A percentile compares a stretch with the other conserved stretches of the same genome.
These are phyloP conservation scores for Ammopiptanthus mongolicus DNA, from an alignment of 306 rosid genomes.

Conservation along the genomic window DNA sequence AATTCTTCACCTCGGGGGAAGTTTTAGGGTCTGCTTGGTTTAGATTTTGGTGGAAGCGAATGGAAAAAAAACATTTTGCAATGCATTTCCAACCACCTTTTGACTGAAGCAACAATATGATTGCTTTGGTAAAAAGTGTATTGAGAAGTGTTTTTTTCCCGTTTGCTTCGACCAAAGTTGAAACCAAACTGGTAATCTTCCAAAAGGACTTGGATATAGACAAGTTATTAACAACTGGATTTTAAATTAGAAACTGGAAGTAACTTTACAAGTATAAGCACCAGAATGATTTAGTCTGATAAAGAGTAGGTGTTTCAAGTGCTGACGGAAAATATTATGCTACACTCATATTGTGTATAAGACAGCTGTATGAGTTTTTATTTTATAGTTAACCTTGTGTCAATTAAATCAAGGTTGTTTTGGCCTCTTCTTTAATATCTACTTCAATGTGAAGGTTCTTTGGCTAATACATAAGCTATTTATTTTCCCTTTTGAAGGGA, in stretches of 20 bases:
- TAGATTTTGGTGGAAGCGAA: too few species aligned
- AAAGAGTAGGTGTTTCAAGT: background rate
- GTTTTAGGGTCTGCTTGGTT: too few species aligned
- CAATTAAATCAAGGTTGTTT: background rate
- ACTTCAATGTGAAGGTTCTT: background rate
- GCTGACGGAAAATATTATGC: background rate
- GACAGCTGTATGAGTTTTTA: slow-evolving; percentile 3
- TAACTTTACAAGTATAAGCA: background rate
- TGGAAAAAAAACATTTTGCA: too few species aligned
- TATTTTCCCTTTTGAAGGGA: background rate
- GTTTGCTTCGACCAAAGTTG: too few species aligned
- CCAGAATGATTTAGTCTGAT: background rate
- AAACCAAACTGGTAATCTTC: too few species aligned
- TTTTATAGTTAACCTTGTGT: background rate
- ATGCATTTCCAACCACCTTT: too few species aligned
- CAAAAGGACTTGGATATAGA: background rate
- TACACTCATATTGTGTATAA: background rate
- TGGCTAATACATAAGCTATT: background rate
- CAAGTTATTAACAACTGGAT: background rate
- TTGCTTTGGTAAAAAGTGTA: too few species aligned
- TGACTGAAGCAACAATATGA: too few species aligned
- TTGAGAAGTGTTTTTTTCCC: too few species aligned
- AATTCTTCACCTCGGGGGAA: background rate
- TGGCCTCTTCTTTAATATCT: background rate
- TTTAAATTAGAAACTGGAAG: background rate